Conservation (phyloP, 2,329 filamentous ascomycete genomes). For the Colletotrichum lindemuthianum region DNA sequence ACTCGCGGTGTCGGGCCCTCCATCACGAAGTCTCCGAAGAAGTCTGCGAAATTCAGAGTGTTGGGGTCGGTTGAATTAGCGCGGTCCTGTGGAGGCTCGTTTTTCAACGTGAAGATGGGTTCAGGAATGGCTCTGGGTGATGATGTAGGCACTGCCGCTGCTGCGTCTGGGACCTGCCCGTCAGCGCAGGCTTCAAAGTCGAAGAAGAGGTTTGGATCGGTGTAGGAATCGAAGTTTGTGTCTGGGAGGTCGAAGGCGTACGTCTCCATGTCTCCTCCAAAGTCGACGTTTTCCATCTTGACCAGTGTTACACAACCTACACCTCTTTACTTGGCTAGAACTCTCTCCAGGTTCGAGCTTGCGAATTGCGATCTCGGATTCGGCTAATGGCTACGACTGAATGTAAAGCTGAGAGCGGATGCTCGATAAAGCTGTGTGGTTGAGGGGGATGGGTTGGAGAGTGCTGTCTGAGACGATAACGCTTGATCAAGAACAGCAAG, state of each 20-base stretch:
- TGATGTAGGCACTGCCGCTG: not conserved
- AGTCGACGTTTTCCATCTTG: not conserved
- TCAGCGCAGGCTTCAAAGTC: slow-evolving; percentile 20
- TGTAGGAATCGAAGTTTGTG: slow-evolving; percentile 1
- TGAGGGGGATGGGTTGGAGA: too few species aligned
- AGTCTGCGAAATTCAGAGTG: not conserved
- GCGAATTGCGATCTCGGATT: too few species aligned
- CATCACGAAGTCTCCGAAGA: not conserved
- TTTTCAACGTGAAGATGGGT: too few species aligned
- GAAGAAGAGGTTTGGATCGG: slow-evolving; percentile 4
- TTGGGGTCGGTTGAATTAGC: not conserved
- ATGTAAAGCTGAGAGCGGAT: too few species aligned
- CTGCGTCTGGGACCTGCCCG: slow-evolving; percentile 7
- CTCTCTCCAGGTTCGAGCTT: too few species aligned
- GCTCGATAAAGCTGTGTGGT: too few species aligned
- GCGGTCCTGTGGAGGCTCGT: too few species aligned
- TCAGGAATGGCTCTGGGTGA: too few species aligned
- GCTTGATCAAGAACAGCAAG: too few species aligned
- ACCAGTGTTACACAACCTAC: not conserved
- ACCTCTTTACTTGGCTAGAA: too few species aligned
- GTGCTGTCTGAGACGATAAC: too few species aligned
- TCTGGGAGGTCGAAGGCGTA: not conserved
- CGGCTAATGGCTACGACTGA: too few species aligned
- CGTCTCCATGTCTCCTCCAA: not conserved
- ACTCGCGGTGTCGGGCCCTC: not conserved